phyloP scores from a whole-genome alignment of 768 basidiomycete species.

The Trametopsis cervina region DNA sequence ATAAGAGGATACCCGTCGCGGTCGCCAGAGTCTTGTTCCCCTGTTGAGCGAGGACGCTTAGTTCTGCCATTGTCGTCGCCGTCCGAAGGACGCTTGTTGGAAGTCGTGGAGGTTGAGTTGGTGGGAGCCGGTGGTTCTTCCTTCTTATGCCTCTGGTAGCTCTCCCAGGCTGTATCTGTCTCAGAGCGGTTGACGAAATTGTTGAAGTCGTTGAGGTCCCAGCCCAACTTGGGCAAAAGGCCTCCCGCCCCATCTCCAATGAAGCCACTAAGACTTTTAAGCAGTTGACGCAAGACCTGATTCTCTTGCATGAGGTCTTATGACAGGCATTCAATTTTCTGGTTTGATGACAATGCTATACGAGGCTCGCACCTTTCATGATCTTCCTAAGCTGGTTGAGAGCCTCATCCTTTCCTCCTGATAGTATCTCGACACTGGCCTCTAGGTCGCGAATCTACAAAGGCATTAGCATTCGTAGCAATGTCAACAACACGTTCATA shows the following conservation, averaged over 20 bases:
- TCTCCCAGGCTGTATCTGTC: constrained; percentile 91
- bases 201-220: constrained; percentile 71
- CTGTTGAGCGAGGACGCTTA: constrained; percentile 45
- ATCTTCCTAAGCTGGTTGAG: constrained; percentile 78
- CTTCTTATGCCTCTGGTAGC: constrained; percentile 68
- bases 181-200: constrained; percentile 79
- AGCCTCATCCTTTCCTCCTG: constrained; percentile 87
- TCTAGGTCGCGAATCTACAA: constrained; percentile 88
- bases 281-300: constrained; percentile 69
- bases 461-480: constrained; percentile 6
- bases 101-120: constrained; percentile 12
- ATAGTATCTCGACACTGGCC: constrained; percentile 90
- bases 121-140: constrained; percentile 27
- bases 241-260: constrained; percentile 86
- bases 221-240: constrained; percentile 70
- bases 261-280: constrained; percentile 70
- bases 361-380: constrained; percentile 47
- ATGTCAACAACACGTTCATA: not conserved
- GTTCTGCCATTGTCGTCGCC: constrained; percentile 35
- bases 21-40: constrained; percentile 34
- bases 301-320: constrained; percentile 88
- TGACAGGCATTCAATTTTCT: constrained; percentile 7
- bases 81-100: constrained; percentile 50
- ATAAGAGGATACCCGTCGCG: constrained; percentile 48
- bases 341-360: constrained; percentile 7